Percentiles rank a stretch among this genome's conserved stretches.
phyloP scores from a whole-genome alignment of 2,329 filamentous ascomycete genomes.

The Talaromyces sp. region DNA sequence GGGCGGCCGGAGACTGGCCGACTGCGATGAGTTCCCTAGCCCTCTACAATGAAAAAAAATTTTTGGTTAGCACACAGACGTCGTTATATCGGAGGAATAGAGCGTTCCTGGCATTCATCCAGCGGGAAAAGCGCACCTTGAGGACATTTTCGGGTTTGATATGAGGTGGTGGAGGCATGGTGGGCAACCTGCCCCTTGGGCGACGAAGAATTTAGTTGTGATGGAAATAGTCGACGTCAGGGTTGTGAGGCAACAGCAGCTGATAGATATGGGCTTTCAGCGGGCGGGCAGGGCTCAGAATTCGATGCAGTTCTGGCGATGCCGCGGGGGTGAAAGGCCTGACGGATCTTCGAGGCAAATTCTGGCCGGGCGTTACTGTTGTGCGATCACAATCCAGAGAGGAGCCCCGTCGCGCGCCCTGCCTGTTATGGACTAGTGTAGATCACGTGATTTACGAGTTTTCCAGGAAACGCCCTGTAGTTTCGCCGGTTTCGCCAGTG shows the following conservation, averaged over 20 bases:
- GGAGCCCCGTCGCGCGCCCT: neutral
- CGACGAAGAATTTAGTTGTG: slow-evolving; percentile 4
- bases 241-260: neutral
- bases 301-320: slow-evolving; percentile 6
- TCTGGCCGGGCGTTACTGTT: slow-evolving; percentile 10
- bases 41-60: slow-evolving; percentile 46
- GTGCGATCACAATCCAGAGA: slow-evolving; percentile 10
- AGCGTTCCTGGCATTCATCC: neutral
- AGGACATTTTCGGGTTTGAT: slow-evolving; percentile 99
- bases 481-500: neutral
- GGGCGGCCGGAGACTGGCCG: slow-evolving; percentile 82
- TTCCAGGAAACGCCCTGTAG: neutral
- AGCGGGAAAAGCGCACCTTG: slow-evolving; percentile 51
- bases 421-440: neutral
- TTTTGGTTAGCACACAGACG: neutral
- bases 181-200: slow-evolving; percentile 37
- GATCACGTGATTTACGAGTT: neutral
- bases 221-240: slow-evolving; percentile 1
- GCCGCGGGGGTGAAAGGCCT: slow-evolving; percentile 10
- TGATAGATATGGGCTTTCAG: neutral
- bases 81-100: neutral
- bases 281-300: neutral
- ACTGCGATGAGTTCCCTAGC: slow-evolving; percentile 98
- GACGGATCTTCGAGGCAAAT: slow-evolving; percentile 11
- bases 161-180: slow-evolving; percentile 90